Evolutionary conservation across 371 early-diverging fungal species (phyloP), one percentile per base, ranked within the genome.

Genomic region (Neoconidiobolus thromboides): DNA sequence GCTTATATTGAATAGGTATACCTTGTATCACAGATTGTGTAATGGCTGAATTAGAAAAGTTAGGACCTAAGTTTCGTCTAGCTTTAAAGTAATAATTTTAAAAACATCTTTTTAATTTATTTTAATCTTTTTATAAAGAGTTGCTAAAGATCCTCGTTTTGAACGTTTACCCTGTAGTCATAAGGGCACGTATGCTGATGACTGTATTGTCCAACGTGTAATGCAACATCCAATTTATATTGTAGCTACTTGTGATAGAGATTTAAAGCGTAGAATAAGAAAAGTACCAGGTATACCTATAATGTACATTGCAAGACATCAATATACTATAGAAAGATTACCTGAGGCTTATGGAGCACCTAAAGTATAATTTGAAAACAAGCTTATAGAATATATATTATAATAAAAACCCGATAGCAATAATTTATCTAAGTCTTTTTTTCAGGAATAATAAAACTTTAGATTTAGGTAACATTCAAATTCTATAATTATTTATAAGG

Each of bases 131-230:
- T 5, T 49, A 14, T 49, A 39, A 63, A 87, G 87, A 49, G 83
- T 93, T 44, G 98, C 98, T 0, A 81, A 96, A 15, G 96, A 96
- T 64, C 93, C 94, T 37, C 77, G 96, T 38, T 96, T 95, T 68
- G 93, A 96, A 64, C 77, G 96, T 37, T 74, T 99, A 46, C 89
- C 92, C 9, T 99, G 99, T 73, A 81, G 91, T 53, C 99, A 99
- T 73, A 94, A 93, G 65, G 99, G 99, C 43, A 98, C 96, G 1
- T 99, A 99, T 78, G 99, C 99, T 41, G 99, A 99, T 82, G 98
- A 99, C 78, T 99, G 99, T 69, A 74, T 99, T 48, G 92, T 99
- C 1, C 82, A 95, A 58, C 76, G 99, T 43, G 85, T 98, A 2
- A 94, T 84, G 79, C 91, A 89, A 72, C 94, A 97, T 71, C 83